These are phyloP conservation scores for Prosopis cineraria DNA, from an alignment of 306 rosid species.

Conservation along the genomic window DNA sequence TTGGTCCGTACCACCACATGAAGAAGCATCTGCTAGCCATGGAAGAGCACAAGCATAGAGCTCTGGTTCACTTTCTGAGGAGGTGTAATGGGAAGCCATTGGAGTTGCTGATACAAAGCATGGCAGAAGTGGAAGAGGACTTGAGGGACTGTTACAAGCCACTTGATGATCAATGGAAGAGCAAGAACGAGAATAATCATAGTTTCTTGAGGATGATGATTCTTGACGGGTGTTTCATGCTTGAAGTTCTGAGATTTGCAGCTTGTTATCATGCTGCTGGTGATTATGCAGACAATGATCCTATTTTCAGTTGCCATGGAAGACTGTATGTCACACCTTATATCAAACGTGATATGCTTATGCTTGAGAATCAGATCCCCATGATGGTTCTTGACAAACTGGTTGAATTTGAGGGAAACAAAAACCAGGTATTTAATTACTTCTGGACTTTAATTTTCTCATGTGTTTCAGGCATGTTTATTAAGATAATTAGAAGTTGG, in stretches of 20 bases:
- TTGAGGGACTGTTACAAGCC: constrained; percentile 43
- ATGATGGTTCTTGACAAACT: constrained; percentile 42
- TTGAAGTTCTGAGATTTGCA: constrained; percentile 31
- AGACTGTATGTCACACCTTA: constrained; percentile 29
- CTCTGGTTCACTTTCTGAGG: constrained; percentile 42
- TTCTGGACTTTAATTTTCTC: not conserved
- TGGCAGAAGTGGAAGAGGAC: constrained; percentile 36
- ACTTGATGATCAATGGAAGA: constrained; percentile 32
- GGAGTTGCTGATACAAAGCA: not conserved
- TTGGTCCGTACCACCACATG: constrained; percentile 59
- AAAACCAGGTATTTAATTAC: constrained; percentile 9
- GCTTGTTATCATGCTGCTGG: not conserved
- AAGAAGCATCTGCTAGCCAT: not conserved
- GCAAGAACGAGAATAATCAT: constrained; percentile 9
- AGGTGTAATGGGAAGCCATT: constrained; percentile 28
- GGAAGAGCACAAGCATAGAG: constrained; percentile 55
- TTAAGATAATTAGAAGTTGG: no score
- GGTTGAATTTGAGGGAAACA: constrained; percentile 25
- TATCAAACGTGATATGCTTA: constrained; percentile 58
- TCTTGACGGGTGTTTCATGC: constrained; percentile 65
- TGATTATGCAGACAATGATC: constrained; percentile 51
- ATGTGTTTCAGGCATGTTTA: not conserved
- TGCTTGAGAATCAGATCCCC: constrained; percentile 72
- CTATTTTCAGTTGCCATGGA: constrained; percentile 55
- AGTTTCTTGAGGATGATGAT: constrained; percentile 48